phyloP scores from a whole-genome alignment of 2,329 filamentous ascomycete genomes.

The Lachnum nothofagi region DNA sequence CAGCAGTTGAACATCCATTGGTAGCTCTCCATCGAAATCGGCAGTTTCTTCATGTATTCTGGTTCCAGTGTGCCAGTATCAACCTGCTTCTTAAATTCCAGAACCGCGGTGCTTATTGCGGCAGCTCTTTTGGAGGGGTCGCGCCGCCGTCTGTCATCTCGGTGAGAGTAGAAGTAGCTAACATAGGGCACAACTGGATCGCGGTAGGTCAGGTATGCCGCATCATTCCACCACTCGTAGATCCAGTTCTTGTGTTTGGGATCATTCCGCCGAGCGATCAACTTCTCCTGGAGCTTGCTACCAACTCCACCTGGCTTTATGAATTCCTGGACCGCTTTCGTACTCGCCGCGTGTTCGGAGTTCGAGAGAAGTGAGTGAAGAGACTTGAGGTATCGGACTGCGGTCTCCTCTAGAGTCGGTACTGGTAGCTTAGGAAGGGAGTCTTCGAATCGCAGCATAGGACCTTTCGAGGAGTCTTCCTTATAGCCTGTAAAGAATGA shows the following conservation, averaged over 20 bases:
- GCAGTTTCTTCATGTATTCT: slow-evolving; percentile 97
- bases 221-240: slow-evolving; percentile 96
- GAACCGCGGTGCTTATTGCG: slow-evolving; percentile 74
- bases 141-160: slow-evolving; percentile 81
- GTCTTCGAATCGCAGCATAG: slow-evolving; percentile 80
- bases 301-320: slow-evolving; percentile 80
- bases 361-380: slow-evolving; percentile 68
- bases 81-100: slow-evolving; percentile 94
- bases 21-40: slow-evolving; percentile 97
- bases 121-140: slow-evolving; percentile 90
- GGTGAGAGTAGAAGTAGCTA: slow-evolving; percentile 98
- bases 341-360: slow-evolving; percentile 65
- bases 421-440: slow-evolving; percentile 77
- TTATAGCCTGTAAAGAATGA: slow-evolving; percentile 56
- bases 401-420: slow-evolving; percentile 76
- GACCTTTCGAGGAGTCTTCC: slow-evolving; percentile 72
- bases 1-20: slow-evolving; percentile 98
- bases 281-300: slow-evolving; percentile 78
- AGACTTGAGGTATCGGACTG: slow-evolving; percentile 73
- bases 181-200: slow-evolving; percentile 97
- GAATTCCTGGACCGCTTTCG: slow-evolving; percentile 83
- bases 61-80: slow-evolving; percentile 80
- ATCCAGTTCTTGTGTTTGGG: slow-evolving; percentile 89
- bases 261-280: slow-evolving; percentile 72
- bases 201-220: slow-evolving; percentile 86